These are phyloP conservation scores for Cladosporium sp. DNA, from an alignment of 2,329 filamentous ascomycete genomes.

Conservation along the genomic window DNA sequence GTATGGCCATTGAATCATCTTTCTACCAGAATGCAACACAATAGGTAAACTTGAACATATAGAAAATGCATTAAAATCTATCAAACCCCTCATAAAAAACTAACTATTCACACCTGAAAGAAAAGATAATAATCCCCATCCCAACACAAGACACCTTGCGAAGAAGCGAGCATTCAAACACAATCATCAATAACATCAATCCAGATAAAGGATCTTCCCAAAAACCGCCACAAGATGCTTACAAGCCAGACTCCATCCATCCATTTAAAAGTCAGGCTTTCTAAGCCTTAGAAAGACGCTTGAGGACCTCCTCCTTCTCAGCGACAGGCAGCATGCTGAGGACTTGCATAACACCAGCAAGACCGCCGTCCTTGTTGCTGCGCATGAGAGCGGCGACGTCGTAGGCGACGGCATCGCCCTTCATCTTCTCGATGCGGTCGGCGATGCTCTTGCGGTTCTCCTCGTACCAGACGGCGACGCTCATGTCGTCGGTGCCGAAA, in stretches of 20 bases:
- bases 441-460: conserved; percentile 80
- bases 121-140: not conserved
- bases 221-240: not conserved
- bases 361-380: conserved; percentile 62
- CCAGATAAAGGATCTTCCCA: not conserved
- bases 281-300: conserved; percentile 44
- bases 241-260: not conserved
- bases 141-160: conserved; percentile 5
- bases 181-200: not conserved
- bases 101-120: not conserved
- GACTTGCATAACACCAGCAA: conserved; percentile 83
- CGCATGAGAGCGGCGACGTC: conserved; percentile 67
- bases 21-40: not conserved
- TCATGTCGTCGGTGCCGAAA: conserved; percentile 74
- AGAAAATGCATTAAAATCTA: not conserved
- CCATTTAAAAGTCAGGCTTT: not conserved
- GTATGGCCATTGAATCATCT: too few relatives aligned
- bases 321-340: conserved; percentile 80
- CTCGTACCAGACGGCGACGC: conserved; percentile 93
- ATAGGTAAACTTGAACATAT: not conserved
- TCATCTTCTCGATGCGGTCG: conserved; percentile 79
- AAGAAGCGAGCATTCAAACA: not conserved
- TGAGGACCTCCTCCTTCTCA: conserved; percentile 80
- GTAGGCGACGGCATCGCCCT: conserved; percentile 66
- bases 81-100: not conserved